Conservation (phyloP, 805 yeast genomes). For the Yueomyces sinensis region DNA sequence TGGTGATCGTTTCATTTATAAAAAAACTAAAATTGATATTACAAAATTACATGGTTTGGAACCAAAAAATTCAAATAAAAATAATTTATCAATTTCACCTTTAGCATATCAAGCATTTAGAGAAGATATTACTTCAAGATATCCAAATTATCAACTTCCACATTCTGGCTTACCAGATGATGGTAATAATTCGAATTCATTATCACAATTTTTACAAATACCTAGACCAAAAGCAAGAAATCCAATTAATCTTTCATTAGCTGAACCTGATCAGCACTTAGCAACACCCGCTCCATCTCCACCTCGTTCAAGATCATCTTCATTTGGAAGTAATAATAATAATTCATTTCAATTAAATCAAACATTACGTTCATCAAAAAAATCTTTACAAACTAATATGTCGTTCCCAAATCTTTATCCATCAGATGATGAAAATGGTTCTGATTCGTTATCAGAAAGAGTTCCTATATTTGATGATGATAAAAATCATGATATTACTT, state of each 20-base stretch:
- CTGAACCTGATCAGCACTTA: conserved; percentile 27
- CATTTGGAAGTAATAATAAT: neutral
- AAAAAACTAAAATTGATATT: conserved; percentile 34
- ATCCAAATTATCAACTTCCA: conserved; percentile 55
- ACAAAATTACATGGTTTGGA: conserved; percentile 26
- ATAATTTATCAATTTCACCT: conserved; percentile 48
- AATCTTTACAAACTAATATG: conserved; percentile 51
- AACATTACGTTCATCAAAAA: conserved; percentile 28
- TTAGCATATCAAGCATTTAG: conserved; percentile 73
- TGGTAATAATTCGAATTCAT: conserved; percentile 36
- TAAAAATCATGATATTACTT: conserved; percentile 12
- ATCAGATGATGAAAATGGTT: conserved; percentile 24
- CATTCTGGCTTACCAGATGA: conserved; percentile 33
- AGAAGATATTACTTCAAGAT: conserved; percentile 60
- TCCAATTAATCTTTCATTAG: conserved; percentile 17
- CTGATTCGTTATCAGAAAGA: conserved; percentile 10
- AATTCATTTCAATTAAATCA: conserved; percentile 7
- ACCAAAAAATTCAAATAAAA: conserved; percentile 13
- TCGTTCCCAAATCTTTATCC: conserved; percentile 60
- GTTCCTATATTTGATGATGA: conserved; percentile 1
- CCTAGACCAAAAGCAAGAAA: conserved; percentile 35
- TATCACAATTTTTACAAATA: conserved; percentile 45
- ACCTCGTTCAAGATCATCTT: conserved; percentile 34
- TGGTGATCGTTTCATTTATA: conserved; percentile 38
- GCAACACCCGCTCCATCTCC: conserved; percentile 90